Base-by-base conservation (phyloP, 495 filamentous ascomycete genomes). In the Friedmanniomyces endolithicus region DNA sequence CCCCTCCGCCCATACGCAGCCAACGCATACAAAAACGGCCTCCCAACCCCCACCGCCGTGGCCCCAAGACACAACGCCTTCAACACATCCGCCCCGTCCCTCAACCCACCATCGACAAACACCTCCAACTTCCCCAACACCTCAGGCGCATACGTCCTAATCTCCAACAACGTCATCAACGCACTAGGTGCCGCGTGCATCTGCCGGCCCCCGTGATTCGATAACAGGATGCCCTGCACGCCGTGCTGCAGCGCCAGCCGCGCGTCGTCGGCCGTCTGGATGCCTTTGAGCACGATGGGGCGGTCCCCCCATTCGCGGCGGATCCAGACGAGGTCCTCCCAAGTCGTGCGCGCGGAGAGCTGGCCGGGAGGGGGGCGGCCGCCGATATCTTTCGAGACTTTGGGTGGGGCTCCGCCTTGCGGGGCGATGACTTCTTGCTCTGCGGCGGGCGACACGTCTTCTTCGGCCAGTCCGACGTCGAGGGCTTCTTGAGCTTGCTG, bases 171-270 rank as follows among this genome's bases (percentile, higher is more conserved):
- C 19, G 44, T 47, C 44, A 47, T 47, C 6, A 47, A 16, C 44
- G 44, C 44, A 47, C 19, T 23, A 11, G 44, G 44, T 6, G 44
- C 44, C 44, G 80, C 84, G 60, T 88, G 83, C 3, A 85, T 63
- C 54, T 76, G 79, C 33, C 85, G 64, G 0, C 84, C 85, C 3
- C 85, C 85, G 63, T 88, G 85, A 53, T 87, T 88, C 48, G 74
- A 78, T 4, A 78, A 62, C 31, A 76, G 67, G 3, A 87, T 79
- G 6, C 74, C 83, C 16, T 83, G 73, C 4, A 78, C 71, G 0
- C 78, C 78, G 27, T 66, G 55, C 34, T 78, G 71, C 60, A 74
- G 63, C 0, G 81, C 82, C 43, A 70, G 58, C 9, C 71, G 64
- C 0, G 80, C 81, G 66, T 86, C 83, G 51, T 72, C 72, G 0